Evolutionary conservation across 768 basidiomycete species (phyloP).

Genomic region (Xerocomellus amylosporus): DNA sequence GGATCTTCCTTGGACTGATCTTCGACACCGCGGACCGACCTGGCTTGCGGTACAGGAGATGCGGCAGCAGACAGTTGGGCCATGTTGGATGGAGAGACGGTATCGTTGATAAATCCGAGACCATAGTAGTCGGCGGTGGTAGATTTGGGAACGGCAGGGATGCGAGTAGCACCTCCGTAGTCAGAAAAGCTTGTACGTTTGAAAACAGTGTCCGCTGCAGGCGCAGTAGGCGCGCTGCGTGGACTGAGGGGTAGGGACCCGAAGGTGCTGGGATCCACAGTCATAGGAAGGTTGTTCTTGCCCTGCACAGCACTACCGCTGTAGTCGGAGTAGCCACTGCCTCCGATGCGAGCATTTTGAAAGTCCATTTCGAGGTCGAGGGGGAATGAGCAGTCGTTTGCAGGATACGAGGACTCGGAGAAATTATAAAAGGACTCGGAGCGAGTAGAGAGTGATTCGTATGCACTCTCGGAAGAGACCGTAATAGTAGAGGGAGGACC

Average conservation of each 20-base stretch:
- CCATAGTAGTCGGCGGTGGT: conserved; percentile 49
- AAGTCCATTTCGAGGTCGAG: conserved; percentile 76
- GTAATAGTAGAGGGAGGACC: conserved; percentile 79
- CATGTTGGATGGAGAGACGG: conserved; percentile 57
- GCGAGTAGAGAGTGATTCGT: conserved; percentile 63
- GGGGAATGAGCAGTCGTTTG: conserved; percentile 54
- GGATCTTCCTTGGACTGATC: conserved; percentile 57
- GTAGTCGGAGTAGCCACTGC: conserved; percentile 52
- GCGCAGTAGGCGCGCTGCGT: conserved; percentile 45
- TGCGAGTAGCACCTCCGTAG: conserved; percentile 55
- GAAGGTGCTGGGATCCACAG: conserved; percentile 58
- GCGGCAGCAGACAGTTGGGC: conserved; percentile 47
- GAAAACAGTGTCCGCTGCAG: conserved; percentile 25
- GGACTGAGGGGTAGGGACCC: conserved; percentile 57
- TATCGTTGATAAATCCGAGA: conserved; percentile 34
- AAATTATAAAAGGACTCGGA: conserved; percentile 72
- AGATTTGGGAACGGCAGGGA: conserved; percentile 46
- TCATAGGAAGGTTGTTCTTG: conserved; percentile 38
- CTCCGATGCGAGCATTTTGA: conserved; percentile 52
- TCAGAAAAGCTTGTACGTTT: conserved; percentile 63
- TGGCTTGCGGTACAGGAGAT: conserved; percentile 38
- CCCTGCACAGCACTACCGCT: conserved; percentile 37
- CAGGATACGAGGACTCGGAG: conserved; percentile 49
- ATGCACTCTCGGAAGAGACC: conserved; percentile 72
- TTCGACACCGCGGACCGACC: conserved; percentile 38